These are phyloP conservation scores for Aspergillus pseudoviridinutans DNA, from an alignment of 2,329 filamentous ascomycete genomes.

Conservation along the genomic window DNA sequence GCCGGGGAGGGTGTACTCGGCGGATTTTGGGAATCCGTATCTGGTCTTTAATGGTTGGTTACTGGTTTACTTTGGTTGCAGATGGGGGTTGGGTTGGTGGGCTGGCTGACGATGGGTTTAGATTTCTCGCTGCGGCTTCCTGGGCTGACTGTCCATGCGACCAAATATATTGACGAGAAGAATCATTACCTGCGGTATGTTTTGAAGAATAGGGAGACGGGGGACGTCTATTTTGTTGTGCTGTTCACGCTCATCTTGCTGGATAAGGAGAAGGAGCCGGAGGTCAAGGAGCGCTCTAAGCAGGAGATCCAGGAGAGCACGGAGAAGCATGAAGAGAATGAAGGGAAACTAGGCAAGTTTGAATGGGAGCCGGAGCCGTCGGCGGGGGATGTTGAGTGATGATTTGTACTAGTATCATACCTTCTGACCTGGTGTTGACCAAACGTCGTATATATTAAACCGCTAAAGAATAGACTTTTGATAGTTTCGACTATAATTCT, in stretches of 20 bases:
- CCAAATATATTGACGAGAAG: conserved; percentile 53
- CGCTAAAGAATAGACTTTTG: neutral
- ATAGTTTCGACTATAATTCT: neutral
- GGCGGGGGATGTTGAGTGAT: conserved; percentile 19
- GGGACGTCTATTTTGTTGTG: conserved; percentile 73
- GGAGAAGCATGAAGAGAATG: conserved; percentile 1
- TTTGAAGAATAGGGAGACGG: conserved; percentile 72
- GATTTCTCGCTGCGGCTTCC: conserved; percentile 39
- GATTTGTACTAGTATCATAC: neutral
- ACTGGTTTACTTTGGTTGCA: neutral
- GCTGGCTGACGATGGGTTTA: conserved; percentile 6
- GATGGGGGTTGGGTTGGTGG: neutral
- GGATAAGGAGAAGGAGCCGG: conserved; percentile 17
- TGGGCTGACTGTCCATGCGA: conserved; percentile 33
- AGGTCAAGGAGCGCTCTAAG: conserved; percentile 10
- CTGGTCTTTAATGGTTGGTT: conserved; percentile 71
- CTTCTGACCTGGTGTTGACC: neutral
- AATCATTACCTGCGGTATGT: conserved; percentile 88
- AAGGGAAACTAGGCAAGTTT: conserved; percentile 19
- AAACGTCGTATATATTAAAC: neutral
- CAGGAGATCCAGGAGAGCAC: conserved; percentile 2
- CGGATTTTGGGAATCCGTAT: conserved; percentile 87
- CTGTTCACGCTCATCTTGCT: conserved; percentile 67
- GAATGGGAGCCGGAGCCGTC: conserved; percentile 19
- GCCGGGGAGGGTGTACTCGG: conserved; percentile 57